phyloP scores from a whole-genome alignment of 2,329 filamentous ascomycete genomes.

The Rhytidhysteron rufulum region DNA sequence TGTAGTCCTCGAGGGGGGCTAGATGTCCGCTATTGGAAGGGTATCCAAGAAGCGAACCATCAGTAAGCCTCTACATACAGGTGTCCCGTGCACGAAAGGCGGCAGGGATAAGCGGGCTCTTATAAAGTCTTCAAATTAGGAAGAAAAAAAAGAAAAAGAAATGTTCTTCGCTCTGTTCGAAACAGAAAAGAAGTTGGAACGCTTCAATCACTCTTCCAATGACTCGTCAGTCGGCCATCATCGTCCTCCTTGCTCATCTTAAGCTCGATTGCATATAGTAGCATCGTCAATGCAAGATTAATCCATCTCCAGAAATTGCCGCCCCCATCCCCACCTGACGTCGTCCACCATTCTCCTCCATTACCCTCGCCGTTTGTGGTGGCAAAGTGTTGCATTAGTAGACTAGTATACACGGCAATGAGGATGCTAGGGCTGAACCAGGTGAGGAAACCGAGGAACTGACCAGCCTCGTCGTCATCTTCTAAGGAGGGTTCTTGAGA shows the following conservation, averaged over 20 bases:
- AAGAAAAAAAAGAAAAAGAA: no score
- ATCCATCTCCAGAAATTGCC: constrained; percentile 92
- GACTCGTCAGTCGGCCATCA: constrained; percentile 66
- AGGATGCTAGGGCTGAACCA: constrained; percentile 95
- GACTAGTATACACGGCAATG: constrained; percentile 92
- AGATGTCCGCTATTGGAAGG: no score
- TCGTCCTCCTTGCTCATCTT: constrained; percentile 81
- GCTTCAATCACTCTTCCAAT: constrained; percentile 91
- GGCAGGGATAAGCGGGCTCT: no score
- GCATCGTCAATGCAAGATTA: constrained; percentile 86
- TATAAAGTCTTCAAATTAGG: no score
- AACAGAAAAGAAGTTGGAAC: no score
- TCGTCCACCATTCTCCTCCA: constrained; percentile 72
- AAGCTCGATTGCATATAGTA: constrained; percentile 83
- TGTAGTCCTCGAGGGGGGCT: no score
- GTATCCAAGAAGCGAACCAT: no score
- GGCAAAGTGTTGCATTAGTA: constrained; percentile 93
- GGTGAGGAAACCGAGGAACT: constrained; percentile 75
- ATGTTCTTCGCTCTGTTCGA: no score
- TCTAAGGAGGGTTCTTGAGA: constrained; percentile 83
- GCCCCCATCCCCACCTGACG: constrained; percentile 74
- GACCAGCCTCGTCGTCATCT: constrained; percentile 77
- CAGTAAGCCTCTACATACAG: no score
- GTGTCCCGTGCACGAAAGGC: no score
- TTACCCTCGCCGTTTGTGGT: constrained; percentile 57